phyloP scores from a whole-genome alignment of 2,329 filamentous ascomycete species.

The Botrytis hyacinthi region DNA sequence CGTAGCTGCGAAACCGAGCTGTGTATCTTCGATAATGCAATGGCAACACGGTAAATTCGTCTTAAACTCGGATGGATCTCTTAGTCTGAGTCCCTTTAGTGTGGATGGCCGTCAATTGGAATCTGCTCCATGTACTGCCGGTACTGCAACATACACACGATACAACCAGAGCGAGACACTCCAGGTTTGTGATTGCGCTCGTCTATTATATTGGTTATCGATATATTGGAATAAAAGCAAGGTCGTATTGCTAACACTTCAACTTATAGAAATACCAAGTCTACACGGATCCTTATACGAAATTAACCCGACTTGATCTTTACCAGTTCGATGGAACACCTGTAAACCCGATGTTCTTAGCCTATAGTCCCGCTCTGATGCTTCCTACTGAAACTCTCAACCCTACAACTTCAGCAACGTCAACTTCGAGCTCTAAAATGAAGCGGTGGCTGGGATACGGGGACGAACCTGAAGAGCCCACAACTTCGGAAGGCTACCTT shows the following conservation, averaged over 20 bases:
- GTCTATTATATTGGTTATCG: background rate
- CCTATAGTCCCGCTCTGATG: slow-evolving; percentile 63
- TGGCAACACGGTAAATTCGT: slow-evolving; percentile 69
- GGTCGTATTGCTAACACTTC: background rate
- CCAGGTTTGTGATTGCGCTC: slow-evolving; percentile 46
- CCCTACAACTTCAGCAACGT: slow-evolving; percentile 44
- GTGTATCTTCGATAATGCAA: slow-evolving; percentile 65
- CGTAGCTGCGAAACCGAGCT: slow-evolving; percentile 57
- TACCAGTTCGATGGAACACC: slow-evolving; percentile 62
- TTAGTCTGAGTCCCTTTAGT: slow-evolving; percentile 58
- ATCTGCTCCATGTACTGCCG: slow-evolving; percentile 59
- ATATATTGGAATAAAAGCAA: background rate
- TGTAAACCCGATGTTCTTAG: slow-evolving; percentile 66
- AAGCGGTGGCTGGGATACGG: slow-evolving; percentile 35
- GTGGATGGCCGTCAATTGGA: slow-evolving; percentile 66
- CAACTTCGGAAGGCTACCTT: slow-evolving; percentile 36
- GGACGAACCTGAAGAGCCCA: slow-evolving; percentile 38
- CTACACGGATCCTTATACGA: slow-evolving; percentile 58
- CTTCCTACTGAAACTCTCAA: slow-evolving; percentile 66
- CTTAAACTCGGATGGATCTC: slow-evolving; percentile 54
- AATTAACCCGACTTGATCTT: slow-evolving; percentile 61
- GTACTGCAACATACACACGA: slow-evolving; percentile 57
- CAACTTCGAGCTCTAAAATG: slow-evolving; percentile 41
- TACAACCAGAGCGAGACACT: slow-evolving; percentile 66
- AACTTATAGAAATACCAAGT: slow-evolving; percentile 40